A percentile compares a stretch with the other conserved stretches of the same genome.
Evolutionary conservation across 148 eudicot species (phyloP).

Genomic region (Talinum fruticosum): DNA sequence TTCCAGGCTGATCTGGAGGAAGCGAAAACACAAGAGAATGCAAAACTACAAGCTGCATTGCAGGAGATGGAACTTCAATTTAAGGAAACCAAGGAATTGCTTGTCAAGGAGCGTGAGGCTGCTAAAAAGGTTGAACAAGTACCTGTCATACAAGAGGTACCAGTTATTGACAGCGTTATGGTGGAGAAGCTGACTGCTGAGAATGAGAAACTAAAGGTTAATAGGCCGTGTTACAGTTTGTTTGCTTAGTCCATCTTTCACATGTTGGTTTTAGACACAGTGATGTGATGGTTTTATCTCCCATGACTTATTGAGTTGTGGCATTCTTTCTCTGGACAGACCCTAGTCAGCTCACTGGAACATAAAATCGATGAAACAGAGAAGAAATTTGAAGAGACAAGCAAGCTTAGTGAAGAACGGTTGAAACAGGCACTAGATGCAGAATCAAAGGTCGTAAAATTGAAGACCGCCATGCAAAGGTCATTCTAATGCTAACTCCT

Average conservation of each 20-base stretch:
- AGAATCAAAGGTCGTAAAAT: conserved; percentile 69
- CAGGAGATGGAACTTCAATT: conserved; percentile 73
- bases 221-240: conserved; percentile 6
- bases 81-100: conserved; percentile 69
- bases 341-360: conserved; percentile 76
- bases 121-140: conserved; percentile 61
- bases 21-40: conserved; percentile 78
- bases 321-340: conserved; percentile 40
- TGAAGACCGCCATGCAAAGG: conserved; percentile 90
- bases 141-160: conserved; percentile 83
- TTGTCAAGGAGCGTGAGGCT: conserved; percentile 63
- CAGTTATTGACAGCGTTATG: conserved; percentile 64
- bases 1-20: conserved; percentile 90
- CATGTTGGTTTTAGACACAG: not conserved
- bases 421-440: conserved; percentile 87
- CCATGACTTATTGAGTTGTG: not conserved
- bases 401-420: conserved; percentile 86
- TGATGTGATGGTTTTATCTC: not conserved
- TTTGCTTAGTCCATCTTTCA: conserved; percentile 1
- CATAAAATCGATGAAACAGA: conserved; percentile 82
- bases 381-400: conserved; percentile 87
- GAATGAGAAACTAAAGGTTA: conserved; percentile 89
- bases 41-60: conserved; percentile 68
- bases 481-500: conserved; percentile 23
- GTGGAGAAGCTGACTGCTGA: conserved; percentile 75